Evolutionary conservation across 2,329 filamentous ascomycete genomes (phyloP), one percentile per base, ranked within the genome.

Genomic region (Beauveria sp.): DNA sequence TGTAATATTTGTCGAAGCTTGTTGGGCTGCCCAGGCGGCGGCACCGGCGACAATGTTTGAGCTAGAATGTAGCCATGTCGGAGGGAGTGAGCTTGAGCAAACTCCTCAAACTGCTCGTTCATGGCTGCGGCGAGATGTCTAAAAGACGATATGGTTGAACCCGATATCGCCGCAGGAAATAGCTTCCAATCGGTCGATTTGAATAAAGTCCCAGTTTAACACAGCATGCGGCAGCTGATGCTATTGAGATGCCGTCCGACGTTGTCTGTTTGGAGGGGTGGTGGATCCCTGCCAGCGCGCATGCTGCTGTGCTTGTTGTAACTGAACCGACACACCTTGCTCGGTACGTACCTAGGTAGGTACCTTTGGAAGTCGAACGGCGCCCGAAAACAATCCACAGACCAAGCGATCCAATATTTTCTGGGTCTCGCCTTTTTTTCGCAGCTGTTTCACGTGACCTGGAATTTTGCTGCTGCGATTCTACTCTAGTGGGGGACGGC

Each of bases 21-120:
- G 62, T 85, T 80, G 45, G 87, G 83, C 62, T 91, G 79, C 52
- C 82, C 75, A 34, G 79, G 68, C 4, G 88, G 83, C 54, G 88
- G 74, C 62, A 88, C 79, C 42, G 93, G 93, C 16, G 84, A 88
- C 62, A 98, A 78, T 10, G 89, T 89, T 63, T 84, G 82, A 22
- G 92, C 88, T 43, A 98, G 82, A 54, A 81, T 79, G 68, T 89
- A 88, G 63, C 92, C 92, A 71, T 90, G 85, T 61, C 81, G 79
- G 34, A 77, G 74, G 53, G 78, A 74, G 69, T 92, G 83, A 45
- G 90, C 90, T 62, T 83, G 77, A 60, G 83, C 85, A 72, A 96
- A 96, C 63, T 90, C 85, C 47, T 80, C 77, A 69, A 96, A 89
- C 57, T 95, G 77, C 58, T 80, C 77, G 70, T 93, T 86, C 91